Conservation (phyloP, 2,329 filamentous ascomycete species). For the Fonsecaea pugnacius region DNA sequence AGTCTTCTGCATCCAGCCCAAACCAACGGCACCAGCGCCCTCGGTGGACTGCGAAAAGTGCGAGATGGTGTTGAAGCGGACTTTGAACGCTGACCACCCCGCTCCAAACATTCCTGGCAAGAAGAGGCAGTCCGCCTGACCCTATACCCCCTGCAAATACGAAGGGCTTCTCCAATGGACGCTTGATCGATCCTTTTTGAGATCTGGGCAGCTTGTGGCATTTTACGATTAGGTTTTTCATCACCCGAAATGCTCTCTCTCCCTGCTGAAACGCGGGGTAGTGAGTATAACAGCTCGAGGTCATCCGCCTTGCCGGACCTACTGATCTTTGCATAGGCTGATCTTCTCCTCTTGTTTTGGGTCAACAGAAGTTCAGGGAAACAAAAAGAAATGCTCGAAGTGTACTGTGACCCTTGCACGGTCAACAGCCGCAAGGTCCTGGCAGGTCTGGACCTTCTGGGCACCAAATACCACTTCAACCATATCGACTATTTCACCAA, state of each 20-base stretch:
- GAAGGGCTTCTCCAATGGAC: slow-evolving; percentile 1
- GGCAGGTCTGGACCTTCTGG: slow-evolving; percentile 46
- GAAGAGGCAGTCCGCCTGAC: slow-evolving; percentile 3
- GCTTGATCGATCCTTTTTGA: neutral
- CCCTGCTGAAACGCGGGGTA: slow-evolving; percentile 13
- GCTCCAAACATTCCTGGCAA: neutral
- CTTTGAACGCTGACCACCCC: neutral
- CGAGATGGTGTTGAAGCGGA: neutral
- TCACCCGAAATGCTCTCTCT: neutral
- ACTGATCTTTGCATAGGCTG: neutral
- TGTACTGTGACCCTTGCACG: slow-evolving; percentile 49
- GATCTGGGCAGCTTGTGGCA: slow-evolving; percentile 7
- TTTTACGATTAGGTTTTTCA: slow-evolving; percentile 8
- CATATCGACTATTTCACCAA: slow-evolving; percentile 48
- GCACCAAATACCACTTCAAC: slow-evolving; percentile 44
- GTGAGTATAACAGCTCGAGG: neutral
- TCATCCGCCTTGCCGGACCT: neutral
- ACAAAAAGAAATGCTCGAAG: slow-evolving; percentile 22
- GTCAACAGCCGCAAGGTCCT: slow-evolving; percentile 51
- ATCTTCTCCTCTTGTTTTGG: neutral
- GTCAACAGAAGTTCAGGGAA: neutral
- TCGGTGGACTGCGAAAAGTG: neutral
- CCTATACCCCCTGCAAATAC: neutral
- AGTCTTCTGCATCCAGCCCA: neutral
- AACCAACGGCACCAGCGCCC: neutral